Conservation (phyloP, 768 basidiomycete species). For the Pleurotus tuber-regium region DNA sequence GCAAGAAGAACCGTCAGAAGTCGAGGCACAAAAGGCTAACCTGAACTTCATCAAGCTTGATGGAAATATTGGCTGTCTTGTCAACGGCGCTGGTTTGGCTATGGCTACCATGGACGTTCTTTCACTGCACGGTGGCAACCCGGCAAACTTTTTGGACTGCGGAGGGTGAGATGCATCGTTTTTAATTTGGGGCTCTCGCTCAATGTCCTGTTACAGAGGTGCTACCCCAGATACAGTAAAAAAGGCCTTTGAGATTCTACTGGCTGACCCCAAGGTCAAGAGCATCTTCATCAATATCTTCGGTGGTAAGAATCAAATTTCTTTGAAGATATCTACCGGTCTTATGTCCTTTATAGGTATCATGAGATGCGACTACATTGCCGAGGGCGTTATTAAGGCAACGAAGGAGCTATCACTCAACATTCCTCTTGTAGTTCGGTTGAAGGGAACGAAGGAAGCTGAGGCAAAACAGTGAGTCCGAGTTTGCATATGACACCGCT, state of each 20-base stretch:
- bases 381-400: conserved; percentile 97
- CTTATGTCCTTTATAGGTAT: conserved; percentile 51
- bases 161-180: conserved; percentile 64
- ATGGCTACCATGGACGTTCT: conserved; percentile 99
- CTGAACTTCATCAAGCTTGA: conserved; percentile 99
- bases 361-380: conserved; percentile 99
- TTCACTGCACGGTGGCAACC: conserved; percentile 91
- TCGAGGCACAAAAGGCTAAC: conserved; percentile 94
- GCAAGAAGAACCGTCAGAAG: conserved; percentile 97
- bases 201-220: conserved; percentile 48
- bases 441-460: conserved; percentile 95
- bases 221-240: conserved; percentile 99
- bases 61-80: conserved; percentile 94
- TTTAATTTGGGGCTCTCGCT: neutral
- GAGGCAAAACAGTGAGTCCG: conserved; percentile 88
- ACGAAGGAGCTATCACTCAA: conserved; percentile 84
- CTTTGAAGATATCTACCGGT: neutral
- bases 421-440: conserved; percentile 88
- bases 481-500: neutral
- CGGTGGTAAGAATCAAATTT: conserved; percentile 51
- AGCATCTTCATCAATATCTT: conserved; percentile 99
- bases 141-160: conserved; percentile 98
- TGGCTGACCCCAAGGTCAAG: conserved; percentile 90
- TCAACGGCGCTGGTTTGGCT: conserved; percentile 97
- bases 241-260: conserved; percentile 96